These are phyloP conservation scores for Monascus purpureus DNA, from an alignment of 495 filamentous ascomycete species.

Conservation along the genomic window DNA sequence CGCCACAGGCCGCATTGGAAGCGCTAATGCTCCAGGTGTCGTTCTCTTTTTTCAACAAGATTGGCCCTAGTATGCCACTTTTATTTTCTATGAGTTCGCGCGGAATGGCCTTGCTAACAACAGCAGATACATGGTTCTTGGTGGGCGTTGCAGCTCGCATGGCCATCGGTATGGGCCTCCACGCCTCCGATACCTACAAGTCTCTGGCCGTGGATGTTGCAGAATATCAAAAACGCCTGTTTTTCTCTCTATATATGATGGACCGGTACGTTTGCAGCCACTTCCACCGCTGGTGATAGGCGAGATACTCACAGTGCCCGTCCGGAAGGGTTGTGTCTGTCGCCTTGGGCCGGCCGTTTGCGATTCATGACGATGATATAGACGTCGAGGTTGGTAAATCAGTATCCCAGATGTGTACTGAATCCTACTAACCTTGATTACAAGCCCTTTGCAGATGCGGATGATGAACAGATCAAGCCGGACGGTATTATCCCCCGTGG, in stretches of 20 bases:
- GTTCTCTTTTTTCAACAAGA: slow-evolving; percentile 27
- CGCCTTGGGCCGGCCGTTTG: slow-evolving; percentile 25
- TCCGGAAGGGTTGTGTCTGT: slow-evolving; percentile 20
- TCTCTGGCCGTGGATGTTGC: slow-evolving; percentile 11
- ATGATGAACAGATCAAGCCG: slow-evolving; percentile 20
- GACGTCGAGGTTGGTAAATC: slow-evolving; percentile 15
- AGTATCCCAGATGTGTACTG: too few species aligned
- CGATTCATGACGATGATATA: slow-evolving; percentile 26
- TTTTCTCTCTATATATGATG: slow-evolving; percentile 33
- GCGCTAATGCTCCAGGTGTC: slow-evolving; percentile 28
- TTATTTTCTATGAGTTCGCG: too few species aligned
- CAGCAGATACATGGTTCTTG: slow-evolving; percentile 19
- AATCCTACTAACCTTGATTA: background rate
- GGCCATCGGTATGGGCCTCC: slow-evolving; percentile 21
- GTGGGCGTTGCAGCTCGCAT: slow-evolving; percentile 19
- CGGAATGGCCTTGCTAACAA: background rate
- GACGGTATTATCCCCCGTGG: slow-evolving; percentile 7
- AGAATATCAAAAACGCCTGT: slow-evolving; percentile 22
- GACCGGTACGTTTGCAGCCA: slow-evolving; percentile 15
- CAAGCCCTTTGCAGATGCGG: slow-evolving; percentile 19
- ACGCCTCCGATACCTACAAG: slow-evolving; percentile 12
- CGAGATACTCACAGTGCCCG: background rate
- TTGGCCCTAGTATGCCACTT: slow-evolving; percentile 21
- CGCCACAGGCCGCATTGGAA: slow-evolving; percentile 18
- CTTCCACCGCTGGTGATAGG: background rate